Percentiles rank a stretch among this genome's conserved stretches.
Conservation (phyloP, 495 filamentous ascomycete genomes). For the Aspergillus funiculosus region DNA sequence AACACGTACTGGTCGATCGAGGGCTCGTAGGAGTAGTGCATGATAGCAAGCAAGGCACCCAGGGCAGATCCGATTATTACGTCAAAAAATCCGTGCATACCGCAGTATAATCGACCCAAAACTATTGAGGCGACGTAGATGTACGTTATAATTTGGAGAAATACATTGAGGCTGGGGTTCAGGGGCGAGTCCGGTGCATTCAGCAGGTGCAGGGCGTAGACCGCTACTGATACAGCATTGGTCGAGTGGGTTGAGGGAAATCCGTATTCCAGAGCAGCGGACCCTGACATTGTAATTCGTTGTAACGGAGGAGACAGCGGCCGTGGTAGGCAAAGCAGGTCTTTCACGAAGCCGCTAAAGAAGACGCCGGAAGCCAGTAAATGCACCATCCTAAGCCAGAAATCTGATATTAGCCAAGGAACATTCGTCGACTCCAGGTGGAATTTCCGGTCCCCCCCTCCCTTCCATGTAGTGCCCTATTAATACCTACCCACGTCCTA, state of each 20-base stretch:
- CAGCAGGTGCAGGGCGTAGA: conserved; percentile 70
- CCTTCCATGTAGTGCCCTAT: neutral
- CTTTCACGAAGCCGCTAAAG: conserved; percentile 89
- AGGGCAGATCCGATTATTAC: conserved; percentile 71
- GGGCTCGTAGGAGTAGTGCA: conserved; percentile 68
- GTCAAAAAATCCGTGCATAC: conserved; percentile 97
- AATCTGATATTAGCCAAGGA: conserved; percentile 9
- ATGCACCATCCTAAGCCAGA: conserved; percentile 64
- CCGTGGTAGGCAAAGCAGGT: conserved; percentile 88
- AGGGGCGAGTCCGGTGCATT: conserved; percentile 50
- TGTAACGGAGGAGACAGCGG: conserved; percentile 90
- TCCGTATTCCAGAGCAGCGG: conserved; percentile 89
- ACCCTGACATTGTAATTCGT: conserved; percentile 94
- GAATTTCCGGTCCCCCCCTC: too few species aligned
- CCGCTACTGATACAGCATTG: conserved; percentile 89
- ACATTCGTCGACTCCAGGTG: neutral
- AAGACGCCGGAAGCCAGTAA: conserved; percentile 86
- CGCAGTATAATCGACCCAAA: conserved; percentile 87
- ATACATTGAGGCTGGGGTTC: conserved; percentile 43
- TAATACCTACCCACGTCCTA: conserved; percentile 71
- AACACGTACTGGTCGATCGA: conserved; percentile 60
- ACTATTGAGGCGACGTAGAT: conserved; percentile 87
- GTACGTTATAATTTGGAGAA: conserved; percentile 62
- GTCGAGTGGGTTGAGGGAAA: conserved; percentile 96
- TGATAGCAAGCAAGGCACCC: conserved; percentile 59